Conservation (phyloP, 441 rosid genomes). For the Heliophila coronopifolia region DNA sequence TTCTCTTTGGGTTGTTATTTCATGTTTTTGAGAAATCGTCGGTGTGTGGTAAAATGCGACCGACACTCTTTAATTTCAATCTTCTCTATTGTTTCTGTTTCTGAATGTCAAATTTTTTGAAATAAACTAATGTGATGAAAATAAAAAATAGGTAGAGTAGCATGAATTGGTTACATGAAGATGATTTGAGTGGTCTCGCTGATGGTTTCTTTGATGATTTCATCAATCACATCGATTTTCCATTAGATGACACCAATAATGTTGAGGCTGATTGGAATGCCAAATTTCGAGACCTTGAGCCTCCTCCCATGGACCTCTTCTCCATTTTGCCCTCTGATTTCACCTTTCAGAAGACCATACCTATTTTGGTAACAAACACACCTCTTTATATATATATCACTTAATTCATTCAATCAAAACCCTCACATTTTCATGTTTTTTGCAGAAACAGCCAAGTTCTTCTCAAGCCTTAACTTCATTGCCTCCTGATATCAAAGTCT, state of each 20-base stretch:
- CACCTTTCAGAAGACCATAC: conserved; percentile 1
- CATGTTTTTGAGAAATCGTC: neutral
- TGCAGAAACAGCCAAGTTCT: conserved; percentile 34
- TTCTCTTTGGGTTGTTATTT: conserved; percentile 1
- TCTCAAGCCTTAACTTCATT: conserved; percentile 34
- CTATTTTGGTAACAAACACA: neutral
- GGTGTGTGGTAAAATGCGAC: no score
- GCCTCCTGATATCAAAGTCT: conserved; percentile 35
- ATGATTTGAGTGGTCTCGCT: conserved; percentile 37
- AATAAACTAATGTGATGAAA: no score
- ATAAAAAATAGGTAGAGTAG: no score
- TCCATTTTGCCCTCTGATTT: conserved; percentile 35
- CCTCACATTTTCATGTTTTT: no score
- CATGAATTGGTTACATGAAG: conserved; percentile 47
- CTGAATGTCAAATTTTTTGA: no score
- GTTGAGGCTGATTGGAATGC: conserved; percentile 31
- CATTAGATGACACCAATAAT: conserved; percentile 47
- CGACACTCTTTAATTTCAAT: no score
- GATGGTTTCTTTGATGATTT: conserved; percentile 65
- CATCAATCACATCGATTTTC: conserved; percentile 42
- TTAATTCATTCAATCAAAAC: no score
- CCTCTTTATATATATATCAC: neutral
- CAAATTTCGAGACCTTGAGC: conserved; percentile 39
- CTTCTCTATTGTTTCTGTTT: no score
- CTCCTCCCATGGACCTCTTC: conserved; percentile 49